A percentile compares a stretch with the other conserved stretches of the same genome.
phyloP scores from a whole-genome alignment of 768 basidiomycete genomes.

The Amanita molliuscula region DNA sequence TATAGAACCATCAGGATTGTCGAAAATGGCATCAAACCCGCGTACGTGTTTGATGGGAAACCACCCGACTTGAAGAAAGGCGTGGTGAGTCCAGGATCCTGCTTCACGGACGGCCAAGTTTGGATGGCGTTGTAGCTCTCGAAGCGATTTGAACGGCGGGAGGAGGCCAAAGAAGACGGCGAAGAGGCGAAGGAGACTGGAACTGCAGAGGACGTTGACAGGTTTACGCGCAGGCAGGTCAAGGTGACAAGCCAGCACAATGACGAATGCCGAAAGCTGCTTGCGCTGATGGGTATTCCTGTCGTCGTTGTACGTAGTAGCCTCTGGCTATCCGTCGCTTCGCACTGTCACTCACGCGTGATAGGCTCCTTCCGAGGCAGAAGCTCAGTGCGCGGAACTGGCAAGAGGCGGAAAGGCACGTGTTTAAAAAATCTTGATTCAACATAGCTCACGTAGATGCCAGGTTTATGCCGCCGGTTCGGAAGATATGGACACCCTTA shows the following conservation, averaged over 20 bases:
- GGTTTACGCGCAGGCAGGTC: constrained; percentile 82
- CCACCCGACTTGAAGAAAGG: constrained; percentile 96
- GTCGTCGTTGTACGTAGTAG: constrained; percentile 70
- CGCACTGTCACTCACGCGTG: constrained; percentile 2
- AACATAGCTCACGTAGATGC: neutral
- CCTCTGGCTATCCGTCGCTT: neutral
- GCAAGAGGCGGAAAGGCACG: constrained; percentile 87
- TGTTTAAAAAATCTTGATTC: neutral
- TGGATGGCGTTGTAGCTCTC: constrained; percentile 51
- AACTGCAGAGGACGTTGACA: constrained; percentile 88
- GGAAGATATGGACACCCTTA: constrained; percentile 99
- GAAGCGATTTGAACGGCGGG: constrained; percentile 85
- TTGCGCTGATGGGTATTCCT: constrained; percentile 95
- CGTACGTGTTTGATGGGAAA: constrained; percentile 97
- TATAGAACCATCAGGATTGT: constrained; percentile 96
- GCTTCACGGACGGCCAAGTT: neutral
- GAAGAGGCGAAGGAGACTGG: constrained; percentile 97
- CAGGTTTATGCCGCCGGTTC: constrained; percentile 96
- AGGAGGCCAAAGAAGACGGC: constrained; percentile 89
- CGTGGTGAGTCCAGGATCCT: constrained; percentile 53
- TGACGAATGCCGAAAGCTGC: constrained; percentile 82
- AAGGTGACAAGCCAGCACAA: constrained; percentile 95
- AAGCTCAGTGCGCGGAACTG: constrained; percentile 97
- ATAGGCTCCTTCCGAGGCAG: constrained; percentile 96
- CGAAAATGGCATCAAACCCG: constrained; percentile 97